Evolutionary conservation across 2,329 filamentous ascomycete genomes (phyloP).

Genomic region (Colletotrichum falcatum): DNA sequence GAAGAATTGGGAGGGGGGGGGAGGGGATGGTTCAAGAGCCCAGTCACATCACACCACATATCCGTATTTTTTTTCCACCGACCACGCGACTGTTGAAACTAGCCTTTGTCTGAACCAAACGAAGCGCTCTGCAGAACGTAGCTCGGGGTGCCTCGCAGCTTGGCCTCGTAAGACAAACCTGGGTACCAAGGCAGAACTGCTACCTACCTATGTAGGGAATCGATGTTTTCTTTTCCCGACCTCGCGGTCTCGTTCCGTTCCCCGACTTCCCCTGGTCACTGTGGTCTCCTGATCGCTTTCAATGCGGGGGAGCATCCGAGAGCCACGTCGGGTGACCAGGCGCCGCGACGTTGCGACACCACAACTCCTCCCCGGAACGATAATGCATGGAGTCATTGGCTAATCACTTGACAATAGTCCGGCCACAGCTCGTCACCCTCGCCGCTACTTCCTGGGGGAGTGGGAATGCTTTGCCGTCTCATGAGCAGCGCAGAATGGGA

Average conservation of each 20-base stretch:
- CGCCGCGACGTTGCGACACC: slow-evolving; percentile 35
- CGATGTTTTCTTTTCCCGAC: slow-evolving; percentile 37
- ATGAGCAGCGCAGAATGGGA: slow-evolving; percentile 1
- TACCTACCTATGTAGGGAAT: neutral
- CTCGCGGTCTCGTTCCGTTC: slow-evolving; percentile 25
- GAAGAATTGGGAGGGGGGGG: slow-evolving; percentile 13
- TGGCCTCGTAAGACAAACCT: slow-evolving; percentile 24
- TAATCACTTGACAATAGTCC: slow-evolving; percentile 20
- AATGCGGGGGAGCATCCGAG: slow-evolving; percentile 40
- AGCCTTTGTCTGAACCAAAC: slow-evolving; percentile 7
- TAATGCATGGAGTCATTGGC: slow-evolving; percentile 18
- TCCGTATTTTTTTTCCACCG: neutral
- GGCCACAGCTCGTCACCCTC: slow-evolving; percentile 19
- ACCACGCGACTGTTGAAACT: slow-evolving; percentile 14
- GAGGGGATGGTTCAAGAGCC: slow-evolving; percentile 5
- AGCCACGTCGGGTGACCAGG: slow-evolving; percentile 39
- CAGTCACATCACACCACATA: slow-evolving; percentile 22
- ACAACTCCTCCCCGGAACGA: slow-evolving; percentile 19
- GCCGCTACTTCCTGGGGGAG: slow-evolving; percentile 19
- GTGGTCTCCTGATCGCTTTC: slow-evolving; percentile 38
- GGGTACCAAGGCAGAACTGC: slow-evolving; percentile 7
- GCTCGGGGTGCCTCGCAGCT: slow-evolving; percentile 18
- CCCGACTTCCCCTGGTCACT: slow-evolving; percentile 33
- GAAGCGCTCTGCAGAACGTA: slow-evolving; percentile 11
- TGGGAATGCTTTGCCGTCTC: slow-evolving; percentile 26